Evolutionary conservation across 2,329 filamentous ascomycete species (phyloP), one percentile per base, ranked within the genome.

Genomic region (Colletotrichum lindemuthianum): DNA sequence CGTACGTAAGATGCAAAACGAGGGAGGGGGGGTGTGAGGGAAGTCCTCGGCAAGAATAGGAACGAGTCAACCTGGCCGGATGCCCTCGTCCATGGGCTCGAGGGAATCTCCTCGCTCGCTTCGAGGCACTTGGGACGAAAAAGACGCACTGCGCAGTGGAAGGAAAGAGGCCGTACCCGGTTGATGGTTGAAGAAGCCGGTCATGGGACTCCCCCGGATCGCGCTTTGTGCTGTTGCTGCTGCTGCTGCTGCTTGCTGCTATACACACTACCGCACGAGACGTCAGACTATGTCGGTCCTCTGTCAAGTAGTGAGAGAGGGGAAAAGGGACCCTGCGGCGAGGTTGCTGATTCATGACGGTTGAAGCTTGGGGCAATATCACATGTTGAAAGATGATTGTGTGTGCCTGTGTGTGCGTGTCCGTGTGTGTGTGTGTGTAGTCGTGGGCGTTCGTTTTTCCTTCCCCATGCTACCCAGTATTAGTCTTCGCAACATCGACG

Each of bases 301-400:
- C 15, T 45, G 15, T 16, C 43, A 45, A 10, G 41, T 41, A 15
- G 41, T 12, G 40, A 13, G 51, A 39, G 51, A 37, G 37, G 15
- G 36, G 9, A 15, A 34, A 49, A 48, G 54, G 43, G 54, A 48
- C 54, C 44, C 34, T 57, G 54, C 44, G 54, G 44, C 43, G 43
- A n/a, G 15, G 24, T 24, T 45, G 43, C 54, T 49, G 54, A 57
- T 34, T 49, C 54, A 57, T 41, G 54, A 34, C n/a, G 32, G 11
- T 15, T n/a, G 54, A 41, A 47, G 54, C 54, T 57, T 48, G 54
- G 54, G 44, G 43, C 54, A 49, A n/a, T 57, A 16, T 57, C 54
- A 57, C 54, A 57, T 57, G 54, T 9, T 56, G 37, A 13, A 40
- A 9, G 37, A 40, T 13, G 37, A 1, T 40, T 15, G 41, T 13